Conservation (phyloP, 1,284 basidiomycete species). For the Trametes versicolor region DNA sequence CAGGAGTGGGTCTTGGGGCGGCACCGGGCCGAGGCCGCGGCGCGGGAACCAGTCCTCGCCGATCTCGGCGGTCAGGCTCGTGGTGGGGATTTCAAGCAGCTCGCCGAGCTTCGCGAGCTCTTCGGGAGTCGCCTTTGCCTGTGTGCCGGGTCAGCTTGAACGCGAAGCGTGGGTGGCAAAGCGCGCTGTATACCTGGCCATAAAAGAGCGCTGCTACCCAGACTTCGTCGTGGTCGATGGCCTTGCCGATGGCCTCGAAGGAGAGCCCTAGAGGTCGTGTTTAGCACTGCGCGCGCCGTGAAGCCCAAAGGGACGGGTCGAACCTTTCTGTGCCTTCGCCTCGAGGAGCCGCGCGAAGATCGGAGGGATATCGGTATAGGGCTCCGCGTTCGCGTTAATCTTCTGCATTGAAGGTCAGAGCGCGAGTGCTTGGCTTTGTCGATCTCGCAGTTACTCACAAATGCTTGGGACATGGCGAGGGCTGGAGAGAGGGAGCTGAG, state of each 20-base stretch:
- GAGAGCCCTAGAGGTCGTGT: conserved; percentile 59
- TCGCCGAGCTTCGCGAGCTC: conserved; percentile 66
- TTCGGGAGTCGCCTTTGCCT: conserved; percentile 76
- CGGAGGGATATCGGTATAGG: conserved; percentile 63
- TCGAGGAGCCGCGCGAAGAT: conserved; percentile 64
- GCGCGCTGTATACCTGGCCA: conserved; percentile 67
- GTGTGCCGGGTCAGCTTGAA: conserved; percentile 3
- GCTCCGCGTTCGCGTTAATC: conserved; percentile 55
- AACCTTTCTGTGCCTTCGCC: conserved; percentile 76
- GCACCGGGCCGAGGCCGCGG: conserved; percentile 72
- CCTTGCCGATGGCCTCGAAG: conserved; percentile 77
- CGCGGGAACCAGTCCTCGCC: conserved; percentile 79
- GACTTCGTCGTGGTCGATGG: conserved; percentile 82
- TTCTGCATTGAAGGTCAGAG: conserved; percentile 37
- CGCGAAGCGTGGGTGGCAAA: conserved; percentile 4
- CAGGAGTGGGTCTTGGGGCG: conserved; percentile 84
- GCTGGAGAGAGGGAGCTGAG: background rate
- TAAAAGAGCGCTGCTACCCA: conserved; percentile 92
- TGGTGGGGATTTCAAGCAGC: conserved; percentile 57
- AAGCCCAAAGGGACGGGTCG: background rate
- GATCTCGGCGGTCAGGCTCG: conserved; percentile 56
- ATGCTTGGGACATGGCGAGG: conserved; percentile 19
- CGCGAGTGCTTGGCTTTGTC: background rate
- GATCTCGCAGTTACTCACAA: background rate
- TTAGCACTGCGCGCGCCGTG: background rate